phyloP scores from a whole-genome alignment of 805 yeast genomes.

The Metschnikowia santaceciliae region DNA sequence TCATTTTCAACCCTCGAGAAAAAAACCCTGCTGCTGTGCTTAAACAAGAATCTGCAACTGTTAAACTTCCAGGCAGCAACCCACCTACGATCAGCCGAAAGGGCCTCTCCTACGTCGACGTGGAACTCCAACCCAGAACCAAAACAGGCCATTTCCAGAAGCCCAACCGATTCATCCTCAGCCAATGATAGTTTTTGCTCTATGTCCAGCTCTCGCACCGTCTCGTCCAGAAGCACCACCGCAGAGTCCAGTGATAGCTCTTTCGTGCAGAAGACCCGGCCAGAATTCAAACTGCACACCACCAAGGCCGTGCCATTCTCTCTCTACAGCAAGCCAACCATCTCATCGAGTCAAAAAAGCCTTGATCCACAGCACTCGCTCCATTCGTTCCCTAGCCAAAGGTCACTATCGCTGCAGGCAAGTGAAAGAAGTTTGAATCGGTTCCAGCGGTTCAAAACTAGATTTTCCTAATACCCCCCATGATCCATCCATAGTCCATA shows the following conservation, averaged over 20 bases:
- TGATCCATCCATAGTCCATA: not conserved
- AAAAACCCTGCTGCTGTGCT: constrained; percentile 6
- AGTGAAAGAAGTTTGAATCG: constrained; percentile 25
- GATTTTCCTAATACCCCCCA: constrained; percentile 16
- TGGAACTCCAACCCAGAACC: not conserved
- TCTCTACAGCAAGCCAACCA: constrained; percentile 34
- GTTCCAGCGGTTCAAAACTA: constrained; percentile 32
- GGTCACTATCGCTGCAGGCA: constrained; percentile 14
- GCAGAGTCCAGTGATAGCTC: not conserved
- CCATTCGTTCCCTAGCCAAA: constrained; percentile 11
- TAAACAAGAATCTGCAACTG: not conserved
- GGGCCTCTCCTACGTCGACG: not conserved
- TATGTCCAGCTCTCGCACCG: not conserved
- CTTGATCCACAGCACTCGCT: constrained; percentile 10
- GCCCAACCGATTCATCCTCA: not conserved
- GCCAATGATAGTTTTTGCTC: not conserved
- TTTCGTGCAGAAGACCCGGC: not conserved
- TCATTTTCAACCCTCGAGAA: constrained; percentile 8
- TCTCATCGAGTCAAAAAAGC: constrained; percentile 36
- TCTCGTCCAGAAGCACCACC: constrained; percentile 2
- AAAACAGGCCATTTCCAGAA: not conserved
- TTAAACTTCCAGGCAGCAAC: not conserved
- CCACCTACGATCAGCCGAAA: not conserved
- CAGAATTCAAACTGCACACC: constrained; percentile 6
- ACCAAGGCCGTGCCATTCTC: constrained; percentile 30